Conservation (phyloP, 2,329 filamentous ascomycete genomes). For the Talaromyces sp. region DNA sequence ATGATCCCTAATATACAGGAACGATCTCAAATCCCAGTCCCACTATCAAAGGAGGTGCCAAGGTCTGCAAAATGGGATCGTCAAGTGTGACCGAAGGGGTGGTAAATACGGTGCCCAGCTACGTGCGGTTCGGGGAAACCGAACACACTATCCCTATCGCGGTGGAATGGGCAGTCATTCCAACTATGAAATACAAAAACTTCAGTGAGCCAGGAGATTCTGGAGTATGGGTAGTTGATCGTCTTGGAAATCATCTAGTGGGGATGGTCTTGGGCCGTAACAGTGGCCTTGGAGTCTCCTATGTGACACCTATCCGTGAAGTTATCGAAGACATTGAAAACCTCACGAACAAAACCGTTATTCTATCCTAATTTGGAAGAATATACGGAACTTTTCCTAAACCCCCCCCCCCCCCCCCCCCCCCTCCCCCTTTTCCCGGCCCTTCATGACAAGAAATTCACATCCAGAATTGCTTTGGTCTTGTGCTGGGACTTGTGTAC, state of each 20-base stretch:
- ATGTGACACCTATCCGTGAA: constrained; percentile 1
- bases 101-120: constrained; percentile 5
- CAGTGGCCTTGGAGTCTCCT: background rate
- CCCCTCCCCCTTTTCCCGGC: too few relatives aligned
- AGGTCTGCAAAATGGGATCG: constrained; percentile 1
- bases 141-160: background rate
- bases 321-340: constrained; percentile 4
- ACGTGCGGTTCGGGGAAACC: constrained; percentile 1
- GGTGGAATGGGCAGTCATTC: background rate
- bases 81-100: background rate
- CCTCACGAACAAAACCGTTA: background rate
- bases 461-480: too few relatives aligned
- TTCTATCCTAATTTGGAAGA: background rate
- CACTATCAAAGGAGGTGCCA: background rate
- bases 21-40: background rate
- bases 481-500: too few relatives aligned
- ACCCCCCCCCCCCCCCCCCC: too few relatives aligned
- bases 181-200: background rate
- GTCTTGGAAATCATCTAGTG: background rate
- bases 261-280: constrained; percentile 1
- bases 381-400: background rate
- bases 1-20: background rate
- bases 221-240: constrained; percentile 4
- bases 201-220: constrained; percentile 2
- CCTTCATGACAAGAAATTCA: too few relatives aligned